A percentile compares a stretch with the other conserved stretches of the same genome.
phyloP scores from a whole-genome alignment of 148 eudicot genomes.

The Chenopodium suecicum region DNA sequence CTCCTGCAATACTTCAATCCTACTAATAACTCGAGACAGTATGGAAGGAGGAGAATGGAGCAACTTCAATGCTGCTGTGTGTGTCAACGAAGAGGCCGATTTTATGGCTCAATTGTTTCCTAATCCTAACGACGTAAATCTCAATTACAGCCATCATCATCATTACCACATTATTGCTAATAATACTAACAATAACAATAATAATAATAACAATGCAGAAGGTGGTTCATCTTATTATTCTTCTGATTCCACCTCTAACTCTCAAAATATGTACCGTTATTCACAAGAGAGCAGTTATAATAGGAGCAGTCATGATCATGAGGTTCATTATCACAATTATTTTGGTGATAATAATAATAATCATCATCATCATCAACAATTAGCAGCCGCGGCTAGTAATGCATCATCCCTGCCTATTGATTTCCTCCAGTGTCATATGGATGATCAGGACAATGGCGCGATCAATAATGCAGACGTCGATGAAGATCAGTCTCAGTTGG shows the following conservation, averaged over 20 bases:
- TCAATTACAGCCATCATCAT: conserved; percentile 11
- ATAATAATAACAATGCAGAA: conserved; percentile 9
- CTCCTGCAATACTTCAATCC: background rate
- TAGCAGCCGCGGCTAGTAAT: conserved; percentile 15
- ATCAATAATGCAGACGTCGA: conserved; percentile 22
- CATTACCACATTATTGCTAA: background rate
- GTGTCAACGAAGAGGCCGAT: conserved; percentile 60
- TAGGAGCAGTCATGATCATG: conserved; percentile 17
- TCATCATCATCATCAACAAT: conserved; percentile 20
- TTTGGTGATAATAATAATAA: conserved; percentile 11
- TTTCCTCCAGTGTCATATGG: conserved; percentile 34
- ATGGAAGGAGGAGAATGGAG: conserved; percentile 66
- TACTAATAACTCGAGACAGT: background rate
- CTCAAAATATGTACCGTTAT: conserved; percentile 32
- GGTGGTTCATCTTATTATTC: conserved; percentile 33
- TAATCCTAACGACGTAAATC: conserved; percentile 34
- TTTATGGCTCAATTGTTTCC: conserved; percentile 67
- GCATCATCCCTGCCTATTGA: conserved; percentile 27
- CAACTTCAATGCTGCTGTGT: conserved; percentile 44
- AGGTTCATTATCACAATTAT: conserved; percentile 33
- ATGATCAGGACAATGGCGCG: conserved; percentile 24
- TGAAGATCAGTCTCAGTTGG: conserved; percentile 24
- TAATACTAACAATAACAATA: conserved; percentile 5
- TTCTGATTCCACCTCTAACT: conserved; percentile 26
- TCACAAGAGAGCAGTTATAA: conserved; percentile 32